Percentiles rank a stretch among this genome's conserved stretches.
Evolutionary conservation across 2,329 filamentous ascomycete species (phyloP).

Genomic region (Amesomyces nigricolor): DNA sequence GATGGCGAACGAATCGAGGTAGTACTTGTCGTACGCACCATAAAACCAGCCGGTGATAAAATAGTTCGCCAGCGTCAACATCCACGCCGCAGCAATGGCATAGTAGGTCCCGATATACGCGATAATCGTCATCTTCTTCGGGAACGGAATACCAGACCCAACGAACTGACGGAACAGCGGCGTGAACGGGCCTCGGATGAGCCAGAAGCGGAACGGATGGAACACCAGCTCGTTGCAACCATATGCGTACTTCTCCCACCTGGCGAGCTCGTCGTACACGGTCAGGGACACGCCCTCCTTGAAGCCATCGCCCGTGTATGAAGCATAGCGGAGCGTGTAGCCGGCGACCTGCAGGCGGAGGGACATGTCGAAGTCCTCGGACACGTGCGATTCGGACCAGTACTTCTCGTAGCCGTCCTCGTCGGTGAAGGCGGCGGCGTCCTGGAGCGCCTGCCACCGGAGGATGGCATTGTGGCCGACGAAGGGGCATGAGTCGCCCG

Average conservation of each 20-base stretch:
- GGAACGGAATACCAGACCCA: slow-evolving; percentile 65
- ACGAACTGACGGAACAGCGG: slow-evolving; percentile 71
- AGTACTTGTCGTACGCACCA: slow-evolving; percentile 73
- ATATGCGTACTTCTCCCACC: slow-evolving; percentile 85
- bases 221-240: slow-evolving; percentile 80
- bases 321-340: slow-evolving; percentile 66
- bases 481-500: slow-evolving; percentile 71
- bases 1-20: slow-evolving; percentile 70
- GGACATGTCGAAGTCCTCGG: slow-evolving; percentile 78
- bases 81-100: slow-evolving; percentile 69
- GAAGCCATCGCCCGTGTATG: slow-evolving; percentile 69
- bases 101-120: slow-evolving; percentile 79
- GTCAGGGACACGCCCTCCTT: slow-evolving; percentile 80
- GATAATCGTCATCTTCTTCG: slow-evolving; percentile 69
- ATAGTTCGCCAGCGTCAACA: slow-evolving; percentile 68
- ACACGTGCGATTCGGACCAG: slow-evolving; percentile 76
- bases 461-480: slow-evolving; percentile 74
- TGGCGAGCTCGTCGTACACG: slow-evolving; percentile 76
- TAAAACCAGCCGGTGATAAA: slow-evolving; percentile 73
- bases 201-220: slow-evolving; percentile 69
- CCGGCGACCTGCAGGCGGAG: slow-evolving; percentile 67
- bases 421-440: slow-evolving; percentile 60
- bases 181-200: slow-evolving; percentile 68
- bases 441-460: slow-evolving; percentile 69
- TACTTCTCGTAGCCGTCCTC: slow-evolving; percentile 71